Base-by-base conservation (phyloP, 148 eudicot genomes). In the Diospyros lotus region DNA sequence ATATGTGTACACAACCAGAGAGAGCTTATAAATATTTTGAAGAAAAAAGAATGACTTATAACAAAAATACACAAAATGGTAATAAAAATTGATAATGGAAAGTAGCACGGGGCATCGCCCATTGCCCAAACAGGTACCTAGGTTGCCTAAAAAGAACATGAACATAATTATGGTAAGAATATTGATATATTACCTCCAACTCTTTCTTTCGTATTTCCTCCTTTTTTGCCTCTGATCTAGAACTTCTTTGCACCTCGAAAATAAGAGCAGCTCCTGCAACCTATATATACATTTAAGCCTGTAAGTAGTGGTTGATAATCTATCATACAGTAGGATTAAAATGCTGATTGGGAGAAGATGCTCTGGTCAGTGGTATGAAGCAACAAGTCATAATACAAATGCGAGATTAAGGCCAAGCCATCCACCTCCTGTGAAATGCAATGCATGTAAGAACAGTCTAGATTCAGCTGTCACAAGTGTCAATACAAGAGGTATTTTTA, bases 181-280 rank as follows among this genome's bases (percentile, higher is more conserved):
- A 42, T 39, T 52, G 54, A 60, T 13, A 75, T 45, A 63, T 75
- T 85, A 95, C 97, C 96, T 95, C 94, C 74, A 92, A 9, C 77
- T 90, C 96, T 86, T 86, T 84, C 77, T 72, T 90, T 28, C 89
- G 85, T 59, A 75, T 13, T 80, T 90, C 98, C 81, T 94, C 98
- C 77, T 90, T 94, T 80, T 78, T 92, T 61, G 97, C 98, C 76
- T 93, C 96, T 75, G 94, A 86, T 69, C 90, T 84, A 51, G 94
- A 58, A 84, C 82, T 94, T 81, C 98, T 92, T 73, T 94, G 96
- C 78, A 89, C 94, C 83, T 94, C 98, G 65, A 90, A 92, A 8
- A 92, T 75, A 53, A 94, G 80, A 71, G 92, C 91, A 68, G 83
- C 96, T 66, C 87, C 95, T 66, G 88, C 98, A 76, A 94, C 98